Conservation (phyloP, 495 filamentous ascomycete species). For the Melanomma pulvis-pyrius region DNA sequence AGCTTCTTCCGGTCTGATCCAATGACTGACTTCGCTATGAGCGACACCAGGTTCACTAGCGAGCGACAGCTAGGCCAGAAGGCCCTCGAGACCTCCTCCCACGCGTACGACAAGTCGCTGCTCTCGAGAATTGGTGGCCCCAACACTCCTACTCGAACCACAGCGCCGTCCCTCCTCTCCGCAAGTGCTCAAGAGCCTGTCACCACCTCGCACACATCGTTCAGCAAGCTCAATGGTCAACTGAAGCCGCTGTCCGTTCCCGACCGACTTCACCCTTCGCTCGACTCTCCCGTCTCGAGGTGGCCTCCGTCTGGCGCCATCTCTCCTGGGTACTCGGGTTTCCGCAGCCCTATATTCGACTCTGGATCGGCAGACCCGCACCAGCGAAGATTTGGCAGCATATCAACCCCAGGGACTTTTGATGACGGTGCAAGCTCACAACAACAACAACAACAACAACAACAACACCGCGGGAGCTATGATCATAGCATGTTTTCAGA, state of each 20-base stretch:
- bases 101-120: constrained; percentile 78
- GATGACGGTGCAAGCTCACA: constrained; percentile 45
- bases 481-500: constrained; percentile 68
- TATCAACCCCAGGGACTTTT: constrained; percentile 47
- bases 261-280: constrained; percentile 39
- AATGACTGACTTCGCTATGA: constrained; percentile 40
- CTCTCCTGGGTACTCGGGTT: constrained; percentile 43
- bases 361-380: constrained; percentile 48
- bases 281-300: constrained; percentile 41
- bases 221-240: constrained; percentile 40
- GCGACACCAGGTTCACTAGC: constrained; percentile 58
- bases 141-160: constrained; percentile 60
- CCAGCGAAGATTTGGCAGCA: constrained; percentile 57
- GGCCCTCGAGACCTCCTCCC: constrained; percentile 62
- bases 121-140: constrained; percentile 73
- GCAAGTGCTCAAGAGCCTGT: constrained; percentile 34
- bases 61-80: constrained; percentile 61
- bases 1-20: background rate
- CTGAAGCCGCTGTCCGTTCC: constrained; percentile 44
- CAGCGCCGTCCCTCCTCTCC: constrained; percentile 47
- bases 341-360: constrained; percentile 52
- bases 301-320: constrained; percentile 43
- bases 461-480: constrained; percentile 61
- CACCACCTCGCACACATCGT: constrained; percentile 17
- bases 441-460: too few relatives aligned